A percentile compares a stretch with the other conserved stretches of the same genome.
Conservation (phyloP, 495 filamentous ascomycete genomes). For the Penicillium chermesinum region DNA sequence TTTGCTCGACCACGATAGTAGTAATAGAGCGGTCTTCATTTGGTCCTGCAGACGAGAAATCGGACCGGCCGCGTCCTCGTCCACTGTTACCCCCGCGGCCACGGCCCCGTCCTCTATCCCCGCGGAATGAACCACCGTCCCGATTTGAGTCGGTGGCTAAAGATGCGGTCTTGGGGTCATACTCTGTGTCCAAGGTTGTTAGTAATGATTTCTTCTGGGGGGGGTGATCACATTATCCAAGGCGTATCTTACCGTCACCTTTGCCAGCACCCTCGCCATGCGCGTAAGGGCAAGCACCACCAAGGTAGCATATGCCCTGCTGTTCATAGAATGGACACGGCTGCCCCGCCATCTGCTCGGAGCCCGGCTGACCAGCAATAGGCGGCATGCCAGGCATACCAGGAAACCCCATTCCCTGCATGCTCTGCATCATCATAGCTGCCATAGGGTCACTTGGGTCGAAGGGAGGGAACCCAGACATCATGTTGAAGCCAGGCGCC, state of each 20-base stretch:
- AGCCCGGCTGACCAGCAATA: conserved; percentile 35
- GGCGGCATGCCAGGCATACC: conserved; percentile 50
- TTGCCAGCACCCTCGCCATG: conserved; percentile 65
- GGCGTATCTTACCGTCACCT: conserved; percentile 40
- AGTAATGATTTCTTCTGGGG: too few species aligned
- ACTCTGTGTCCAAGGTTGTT: too few species aligned
- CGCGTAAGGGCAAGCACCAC: conserved; percentile 73
- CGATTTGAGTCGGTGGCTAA: conserved; percentile 36
- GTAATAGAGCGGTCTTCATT: conserved; percentile 69
- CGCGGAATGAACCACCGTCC: conserved; percentile 23
- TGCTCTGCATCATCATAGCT: conserved; percentile 65
- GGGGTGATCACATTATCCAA: too few species aligned
- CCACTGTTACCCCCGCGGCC: conserved; percentile 43
- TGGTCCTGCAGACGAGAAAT: conserved; percentile 72
- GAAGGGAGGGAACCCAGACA: conserved; percentile 50
- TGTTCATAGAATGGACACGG: conserved; percentile 84
- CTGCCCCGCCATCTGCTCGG: conserved; percentile 37
- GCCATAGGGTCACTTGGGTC: conserved; percentile 65
- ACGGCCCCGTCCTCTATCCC: conserved; percentile 46
- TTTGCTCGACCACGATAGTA: conserved; percentile 86
- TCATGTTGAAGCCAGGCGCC: conserved; percentile 40
- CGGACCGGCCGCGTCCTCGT: conserved; percentile 52
- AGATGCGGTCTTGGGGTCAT: conserved; percentile 71
- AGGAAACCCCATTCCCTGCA: conserved; percentile 65
- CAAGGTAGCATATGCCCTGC: conserved; percentile 79